A percentile compares a stretch with the other conserved stretches of the same genome.
Conservation (phyloP, 305 asterid species). For the Fraxinus nigra region DNA sequence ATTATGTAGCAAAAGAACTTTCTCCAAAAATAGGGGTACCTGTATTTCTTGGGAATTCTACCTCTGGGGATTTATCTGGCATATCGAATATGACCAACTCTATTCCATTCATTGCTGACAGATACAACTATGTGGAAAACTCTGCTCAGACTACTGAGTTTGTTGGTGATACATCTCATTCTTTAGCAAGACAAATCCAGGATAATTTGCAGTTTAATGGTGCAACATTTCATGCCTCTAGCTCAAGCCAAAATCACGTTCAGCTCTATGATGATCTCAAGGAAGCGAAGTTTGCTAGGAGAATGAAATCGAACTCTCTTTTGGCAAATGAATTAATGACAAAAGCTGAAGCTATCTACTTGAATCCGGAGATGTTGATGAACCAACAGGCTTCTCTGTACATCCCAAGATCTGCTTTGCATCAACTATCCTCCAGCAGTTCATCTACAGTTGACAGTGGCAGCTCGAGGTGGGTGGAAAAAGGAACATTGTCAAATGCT, state of each 20-base stretch:
- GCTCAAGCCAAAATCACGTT: slow-evolving; percentile 18
- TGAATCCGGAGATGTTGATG: slow-evolving; percentile 35
- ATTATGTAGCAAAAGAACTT: slow-evolving; percentile 33
- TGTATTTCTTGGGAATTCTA: slow-evolving; percentile 26
- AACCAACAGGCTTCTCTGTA: slow-evolving; percentile 32
- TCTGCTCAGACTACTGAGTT: slow-evolving; percentile 25
- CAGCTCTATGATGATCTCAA: slow-evolving; percentile 15
- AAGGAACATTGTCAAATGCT: not conserved
- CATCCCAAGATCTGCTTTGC: slow-evolving; percentile 1
- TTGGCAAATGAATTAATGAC: slow-evolving; percentile 29
- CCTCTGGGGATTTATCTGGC: slow-evolving; percentile 22
- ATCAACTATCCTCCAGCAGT: slow-evolving; percentile 12
- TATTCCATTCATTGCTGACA: slow-evolving; percentile 22
- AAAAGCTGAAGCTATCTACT: slow-evolving; percentile 46
- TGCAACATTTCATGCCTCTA: slow-evolving; percentile 34
- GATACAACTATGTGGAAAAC: slow-evolving; percentile 16
- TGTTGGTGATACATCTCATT: slow-evolving; percentile 30
- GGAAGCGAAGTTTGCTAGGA: slow-evolving; percentile 21
- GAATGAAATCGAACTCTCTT: slow-evolving; percentile 22
- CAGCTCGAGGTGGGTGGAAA: not conserved
- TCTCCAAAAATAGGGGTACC: slow-evolving; percentile 27
- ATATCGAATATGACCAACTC: slow-evolving; percentile 25
- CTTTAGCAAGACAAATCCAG: slow-evolving; percentile 30
- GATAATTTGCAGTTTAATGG: slow-evolving; percentile 28
- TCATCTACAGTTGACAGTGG: not conserved